phyloP scores from a whole-genome alignment of 495 filamentous ascomycete species.

The Lasiosphaeris hirsuta region DNA sequence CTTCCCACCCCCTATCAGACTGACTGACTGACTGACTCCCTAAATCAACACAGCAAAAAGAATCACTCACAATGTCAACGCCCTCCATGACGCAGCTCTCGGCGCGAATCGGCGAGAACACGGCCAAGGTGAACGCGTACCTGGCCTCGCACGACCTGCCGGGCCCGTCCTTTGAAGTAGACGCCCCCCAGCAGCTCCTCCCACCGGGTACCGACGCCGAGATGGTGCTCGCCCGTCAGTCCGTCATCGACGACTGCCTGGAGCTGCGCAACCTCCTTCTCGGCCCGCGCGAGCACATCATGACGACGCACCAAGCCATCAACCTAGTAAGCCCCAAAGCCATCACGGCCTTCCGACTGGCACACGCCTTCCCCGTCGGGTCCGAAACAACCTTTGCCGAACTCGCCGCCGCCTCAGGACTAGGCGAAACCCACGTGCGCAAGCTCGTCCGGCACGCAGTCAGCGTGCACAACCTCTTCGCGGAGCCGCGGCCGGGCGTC shows the following conservation, averaged over 20 bases:
- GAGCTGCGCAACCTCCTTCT: slow-evolving; percentile 21
- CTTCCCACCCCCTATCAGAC: too few species aligned
- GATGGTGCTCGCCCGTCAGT: slow-evolving; percentile 12
- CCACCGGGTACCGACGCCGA: background rate
- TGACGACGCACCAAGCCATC: background rate
- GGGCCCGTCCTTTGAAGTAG: slow-evolving; percentile 15
- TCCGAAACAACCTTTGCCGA: slow-evolving; percentile 31
- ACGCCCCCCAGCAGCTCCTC: background rate
- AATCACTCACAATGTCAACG: background rate
- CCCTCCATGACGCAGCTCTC: slow-evolving; percentile 4
- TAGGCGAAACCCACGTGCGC: slow-evolving; percentile 29
- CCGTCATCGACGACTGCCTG: slow-evolving; percentile 14
- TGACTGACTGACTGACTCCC: too few species aligned
- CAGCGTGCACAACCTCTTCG: slow-evolving; percentile 40
- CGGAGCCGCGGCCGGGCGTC: slow-evolving; percentile 35
- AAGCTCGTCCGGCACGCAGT: slow-evolving; percentile 45
- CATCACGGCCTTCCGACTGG: slow-evolving; percentile 14
- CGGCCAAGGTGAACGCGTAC: slow-evolving; percentile 12
- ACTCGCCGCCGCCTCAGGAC: slow-evolving; percentile 23
- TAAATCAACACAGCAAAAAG: too few species aligned
- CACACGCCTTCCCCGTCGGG: slow-evolving; percentile 29
- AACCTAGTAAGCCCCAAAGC: slow-evolving; percentile 11
- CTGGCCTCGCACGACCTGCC: slow-evolving; percentile 7
- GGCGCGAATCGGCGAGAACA: slow-evolving; percentile 14
- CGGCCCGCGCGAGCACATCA: slow-evolving; percentile 18